phyloP scores from a whole-genome alignment of 2,329 filamentous ascomycete genomes.

The Fusarium coicis region DNA sequence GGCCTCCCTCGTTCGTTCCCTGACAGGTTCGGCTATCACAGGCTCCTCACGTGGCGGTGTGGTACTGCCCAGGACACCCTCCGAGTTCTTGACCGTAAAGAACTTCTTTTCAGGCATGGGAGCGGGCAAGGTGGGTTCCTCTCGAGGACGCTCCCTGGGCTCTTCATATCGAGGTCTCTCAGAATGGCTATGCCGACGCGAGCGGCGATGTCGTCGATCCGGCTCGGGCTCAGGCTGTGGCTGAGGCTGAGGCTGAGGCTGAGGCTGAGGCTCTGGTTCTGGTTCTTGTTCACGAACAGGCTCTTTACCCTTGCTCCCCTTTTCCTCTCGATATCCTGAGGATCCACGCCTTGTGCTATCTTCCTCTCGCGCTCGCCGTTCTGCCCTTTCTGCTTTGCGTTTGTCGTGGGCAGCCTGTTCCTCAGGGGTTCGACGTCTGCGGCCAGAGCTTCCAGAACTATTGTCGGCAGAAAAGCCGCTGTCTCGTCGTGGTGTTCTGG shows the following conservation, averaged over 20 bases:
- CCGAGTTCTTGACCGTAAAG: constrained; percentile 54
- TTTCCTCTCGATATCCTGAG: constrained; percentile 20
- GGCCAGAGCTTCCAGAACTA: constrained; percentile 49
- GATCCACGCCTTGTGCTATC: constrained; percentile 37
- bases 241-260: not conserved
- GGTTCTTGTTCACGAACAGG: constrained; percentile 40
- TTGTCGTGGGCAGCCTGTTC: constrained; percentile 63
- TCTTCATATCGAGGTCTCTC: constrained; percentile 47
- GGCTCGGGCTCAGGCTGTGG: constrained; percentile 20
- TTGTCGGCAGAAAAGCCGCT: constrained; percentile 58
- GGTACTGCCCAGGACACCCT: constrained; percentile 48
- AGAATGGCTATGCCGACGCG: constrained; percentile 56
- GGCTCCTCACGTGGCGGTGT: constrained; percentile 42
- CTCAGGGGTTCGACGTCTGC: constrained; percentile 56
- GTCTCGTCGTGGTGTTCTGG: constrained; percentile 57
- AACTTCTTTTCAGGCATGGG: constrained; percentile 52
- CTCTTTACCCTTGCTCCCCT: constrained; percentile 48
- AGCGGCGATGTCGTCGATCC: constrained; percentile 51
- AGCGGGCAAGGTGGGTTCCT: constrained; percentile 36
- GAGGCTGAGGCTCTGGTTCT: constrained; percentile 26
- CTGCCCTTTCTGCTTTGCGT: constrained; percentile 58
- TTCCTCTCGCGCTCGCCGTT: constrained; percentile 43
- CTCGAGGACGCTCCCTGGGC: constrained; percentile 44
- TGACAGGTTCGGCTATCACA: constrained; percentile 28
- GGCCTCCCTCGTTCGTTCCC: constrained; percentile 39